Conservation (phyloP, 345 rosid genomes). For the Populus euphratica region DNA sequence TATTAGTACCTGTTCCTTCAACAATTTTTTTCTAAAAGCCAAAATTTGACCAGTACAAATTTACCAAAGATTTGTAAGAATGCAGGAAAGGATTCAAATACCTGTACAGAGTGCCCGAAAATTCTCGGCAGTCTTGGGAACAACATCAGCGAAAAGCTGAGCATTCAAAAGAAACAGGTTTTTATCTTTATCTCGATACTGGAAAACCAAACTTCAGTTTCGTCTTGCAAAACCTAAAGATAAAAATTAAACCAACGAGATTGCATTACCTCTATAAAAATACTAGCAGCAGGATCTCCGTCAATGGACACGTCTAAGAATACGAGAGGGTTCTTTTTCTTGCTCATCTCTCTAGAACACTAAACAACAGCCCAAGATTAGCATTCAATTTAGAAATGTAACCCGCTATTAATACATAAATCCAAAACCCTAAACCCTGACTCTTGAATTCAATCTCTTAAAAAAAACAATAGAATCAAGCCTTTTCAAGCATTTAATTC, state of each 20-base stretch:
- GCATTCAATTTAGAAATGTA: neutral
- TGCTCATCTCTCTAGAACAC: conserved; percentile 45
- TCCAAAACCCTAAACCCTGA: conserved; percentile 39
- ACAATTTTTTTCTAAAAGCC: neutral
- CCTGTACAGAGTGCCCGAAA: conserved; percentile 96
- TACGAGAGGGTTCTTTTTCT: conserved; percentile 72
- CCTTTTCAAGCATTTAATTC: neutral
- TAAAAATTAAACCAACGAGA: neutral
- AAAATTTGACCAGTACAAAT: neutral
- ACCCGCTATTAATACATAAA: neutral
- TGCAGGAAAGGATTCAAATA: conserved; percentile 19
- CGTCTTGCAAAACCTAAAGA: neutral
- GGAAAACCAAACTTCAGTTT: neutral
- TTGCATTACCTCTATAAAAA: conserved; percentile 73
- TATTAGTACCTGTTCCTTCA: neutral
- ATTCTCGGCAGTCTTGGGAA: conserved; percentile 92
- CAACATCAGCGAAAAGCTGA: conserved; percentile 87
- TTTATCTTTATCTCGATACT: neutral
- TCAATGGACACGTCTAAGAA: conserved; percentile 73
- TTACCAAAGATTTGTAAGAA: neutral
- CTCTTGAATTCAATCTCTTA: neutral
- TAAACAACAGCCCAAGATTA: neutral
- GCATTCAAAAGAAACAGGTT: conserved; percentile 12
- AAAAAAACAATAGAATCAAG: neutral
- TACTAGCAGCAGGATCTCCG: conserved; percentile 60